Base-by-base conservation (phyloP, 257 asterid genomes). In the Solanum habrochaites region DNA sequence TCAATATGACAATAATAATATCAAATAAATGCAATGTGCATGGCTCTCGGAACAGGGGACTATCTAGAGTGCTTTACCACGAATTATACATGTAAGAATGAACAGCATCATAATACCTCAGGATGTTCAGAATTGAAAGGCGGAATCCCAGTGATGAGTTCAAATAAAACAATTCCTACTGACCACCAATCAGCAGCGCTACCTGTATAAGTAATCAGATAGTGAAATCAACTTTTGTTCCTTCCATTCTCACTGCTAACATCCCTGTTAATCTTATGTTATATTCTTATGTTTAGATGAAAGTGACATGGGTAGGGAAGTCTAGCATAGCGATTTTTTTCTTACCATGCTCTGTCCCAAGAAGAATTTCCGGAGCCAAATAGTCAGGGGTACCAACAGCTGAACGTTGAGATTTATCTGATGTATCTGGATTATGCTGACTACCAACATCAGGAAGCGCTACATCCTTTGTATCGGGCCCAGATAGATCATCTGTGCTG, bases 381-480 rank as follows among this genome's bases (percentile, higher is more conserved):
- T 96, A 96, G 90, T 96, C 99, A 3, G 99, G 99, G 86, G 99
- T 96, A 67, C 99, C 99, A 90, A 95, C 97, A 87, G 99, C 99
- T 87, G 98, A 95, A 85, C 88, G 90, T 81, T 92, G 93, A 83
- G 87, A 27, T 84, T 83, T 87, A 21, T 89, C 93, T 86, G 67
- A 82, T 66, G 86, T 60, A 87, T 93, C 95, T 29, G 90, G 64
- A 88, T 87, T 90, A 84, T 88, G 92, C 91, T 88, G 93, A 85
- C 89, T 88, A 86, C 91, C 89, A 83, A 80, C 70, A 88, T 93
- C 93, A 29, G 89, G 82, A 87, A 89, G 75, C 11, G 87, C 91
- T 88, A 85, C 72, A 87, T 87, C 93, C 49, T 86, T 89, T 27
- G 87, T 83, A 83, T 92, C 95, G 86, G 92, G 89, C 37, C 92